phyloP scores from a whole-genome alignment of 2,329 filamentous ascomycete species.

The Erysiphe neolycopersici region DNA sequence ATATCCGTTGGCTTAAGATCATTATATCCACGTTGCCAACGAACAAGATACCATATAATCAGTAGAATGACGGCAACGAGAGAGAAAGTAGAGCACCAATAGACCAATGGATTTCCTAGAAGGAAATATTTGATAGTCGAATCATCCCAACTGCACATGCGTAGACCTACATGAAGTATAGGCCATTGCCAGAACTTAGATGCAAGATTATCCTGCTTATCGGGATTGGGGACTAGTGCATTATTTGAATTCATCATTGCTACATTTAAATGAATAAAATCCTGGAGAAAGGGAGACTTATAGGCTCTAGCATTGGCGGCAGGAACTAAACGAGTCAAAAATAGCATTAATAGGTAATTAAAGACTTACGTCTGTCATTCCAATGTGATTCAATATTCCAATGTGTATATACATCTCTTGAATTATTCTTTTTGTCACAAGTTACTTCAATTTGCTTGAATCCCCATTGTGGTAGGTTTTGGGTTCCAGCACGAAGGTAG shows the following conservation, averaged over 20 bases:
- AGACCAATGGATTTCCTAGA: conserved; percentile 83
- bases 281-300: conserved; percentile 89
- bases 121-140: conserved; percentile 94
- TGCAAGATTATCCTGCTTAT: conserved; percentile 95
- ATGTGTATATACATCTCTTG: conserved; percentile 80
- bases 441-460: conserved; percentile 99
- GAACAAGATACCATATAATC: conserved; percentile 60
- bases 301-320: conserved; percentile 73
- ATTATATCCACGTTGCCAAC: conserved; percentile 85
- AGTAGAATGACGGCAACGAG: conserved; percentile 47
- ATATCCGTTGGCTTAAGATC: conserved; percentile 60
- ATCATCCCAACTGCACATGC: conserved; percentile 98
- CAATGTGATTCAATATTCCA: conserved; percentile 95
- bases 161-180: conserved; percentile 74
- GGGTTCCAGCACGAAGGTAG: conserved; percentile 84
- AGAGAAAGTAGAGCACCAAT: conserved; percentile 74
- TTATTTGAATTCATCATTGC: conserved; percentile 99
- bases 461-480: conserved; percentile 94
- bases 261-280: conserved; percentile 94
- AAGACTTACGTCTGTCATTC: conserved; percentile 62
- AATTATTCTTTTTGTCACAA: conserved; percentile 80
- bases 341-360: background rate
- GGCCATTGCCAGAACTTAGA: conserved; percentile 99
- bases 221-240: conserved; percentile 83
- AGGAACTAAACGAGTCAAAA: conserved; percentile 31